Evolutionary conservation across 306 rosid genomes (phyloP), one percentile per base, ranked within the genome.

Genomic region (Sindora glabra): DNA sequence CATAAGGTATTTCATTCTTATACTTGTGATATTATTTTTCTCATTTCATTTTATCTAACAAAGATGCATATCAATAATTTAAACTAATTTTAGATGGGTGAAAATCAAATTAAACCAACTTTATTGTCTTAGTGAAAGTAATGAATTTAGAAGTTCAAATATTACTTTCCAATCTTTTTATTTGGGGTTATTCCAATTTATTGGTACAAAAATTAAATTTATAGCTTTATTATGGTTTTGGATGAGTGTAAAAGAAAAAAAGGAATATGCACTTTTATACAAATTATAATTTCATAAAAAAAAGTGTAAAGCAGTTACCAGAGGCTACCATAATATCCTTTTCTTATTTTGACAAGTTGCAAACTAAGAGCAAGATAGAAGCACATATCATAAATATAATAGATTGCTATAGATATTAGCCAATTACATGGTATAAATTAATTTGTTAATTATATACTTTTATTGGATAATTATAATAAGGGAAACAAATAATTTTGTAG

Each of bases 251-350:
- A 17, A 23, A 29, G 12, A n/a, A n/a, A n/a, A n/a, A n/a, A n/a
- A 6, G 22, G n/a, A 42, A 22, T 27, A 40, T 30, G 33, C 23
- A 22, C 10, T 11, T 21, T 34, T 19, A 8, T 55, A 22, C 19
- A 29, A 18, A 49, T 24, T 41, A 18, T 41, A 32, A 14, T 54
- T 8, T 33, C 3, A 8, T 15, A 5, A 26, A 91, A 45, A 85
- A 91, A 56, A 83, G 84, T 0, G 92, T 91, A 75, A 91, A 91
- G 83, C 98, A 91, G 63, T 91, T 88, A 65, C 96, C 96, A 96
- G 96, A 88, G 74, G 87, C 98, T 56, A n/a, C 96, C 96, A 52
- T 96, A 91, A 25, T 95, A 96, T 25, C 98, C 98, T 59, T 73
- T 79, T 77, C 92, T 85, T 57, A 96, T 91, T 80, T 88, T 95